A percentile compares a stretch with the other conserved stretches of the same genome.
These are phyloP conservation scores for Gossypium raimondii DNA, from an alignment of 345 rosid genomes.

Conservation along the genomic window DNA sequence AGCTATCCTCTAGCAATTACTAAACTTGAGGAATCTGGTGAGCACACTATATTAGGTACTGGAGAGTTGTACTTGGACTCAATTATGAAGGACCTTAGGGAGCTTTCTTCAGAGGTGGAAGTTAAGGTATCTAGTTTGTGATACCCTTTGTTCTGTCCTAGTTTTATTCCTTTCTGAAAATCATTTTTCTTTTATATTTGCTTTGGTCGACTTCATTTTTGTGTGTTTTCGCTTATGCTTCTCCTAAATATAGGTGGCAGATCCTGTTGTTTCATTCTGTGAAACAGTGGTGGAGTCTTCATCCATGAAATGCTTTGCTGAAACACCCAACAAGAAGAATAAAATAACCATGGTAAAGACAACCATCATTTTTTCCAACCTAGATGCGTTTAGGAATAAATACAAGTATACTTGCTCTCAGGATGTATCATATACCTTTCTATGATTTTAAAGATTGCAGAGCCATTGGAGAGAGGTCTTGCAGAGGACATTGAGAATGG, in stretches of 20 bases:
- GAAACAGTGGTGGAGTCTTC: slow-evolving; percentile 99
- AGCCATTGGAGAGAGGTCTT: slow-evolving; percentile 93
- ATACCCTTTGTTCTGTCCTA: background rate
- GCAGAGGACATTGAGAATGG: slow-evolving; percentile 93
- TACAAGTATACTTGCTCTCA: background rate
- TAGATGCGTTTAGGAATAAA: slow-evolving; percentile 5
- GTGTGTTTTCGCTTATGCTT: slow-evolving; percentile 14
- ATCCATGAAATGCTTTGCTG: slow-evolving; percentile 97
- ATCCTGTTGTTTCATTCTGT: slow-evolving; percentile 97
- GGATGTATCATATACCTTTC: slow-evolving; percentile 1
- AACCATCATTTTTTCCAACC: background rate
- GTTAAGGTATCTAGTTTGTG: slow-evolving; percentile 60
- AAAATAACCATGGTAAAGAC: slow-evolving; percentile 83
- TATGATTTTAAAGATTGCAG: slow-evolving; percentile 68
- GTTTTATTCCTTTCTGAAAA: background rate
- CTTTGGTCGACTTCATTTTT: background rate
- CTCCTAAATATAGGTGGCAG: slow-evolving; percentile 66
- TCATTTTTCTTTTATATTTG: background rate
- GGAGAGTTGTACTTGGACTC: slow-evolving; percentile 96
- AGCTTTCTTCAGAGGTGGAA: slow-evolving; percentile 97
- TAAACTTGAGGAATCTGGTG: slow-evolving; percentile 96
- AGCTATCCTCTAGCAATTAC: slow-evolving; percentile 98
- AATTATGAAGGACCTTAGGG: slow-evolving; percentile 97
- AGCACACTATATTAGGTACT: slow-evolving; percentile 93
- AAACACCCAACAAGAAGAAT: slow-evolving; percentile 96